Conservation (phyloP, 371 early-diverging fungal species). For the Actinomucor elegans region DNA sequence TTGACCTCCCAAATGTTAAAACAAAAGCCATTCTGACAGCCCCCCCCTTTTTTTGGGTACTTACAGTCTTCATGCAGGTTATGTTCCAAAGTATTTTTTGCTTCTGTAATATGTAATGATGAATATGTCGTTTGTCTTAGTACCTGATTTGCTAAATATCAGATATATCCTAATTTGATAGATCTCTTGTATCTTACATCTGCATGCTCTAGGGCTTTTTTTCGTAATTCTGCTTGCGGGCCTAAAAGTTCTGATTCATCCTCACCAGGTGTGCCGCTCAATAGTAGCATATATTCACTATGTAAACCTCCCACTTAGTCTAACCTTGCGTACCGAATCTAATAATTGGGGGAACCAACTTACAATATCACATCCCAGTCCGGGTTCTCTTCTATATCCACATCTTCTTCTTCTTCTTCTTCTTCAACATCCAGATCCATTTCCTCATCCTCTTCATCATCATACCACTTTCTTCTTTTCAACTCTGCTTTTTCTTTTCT, state of each 20-base stretch:
- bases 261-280: conserved; percentile 20
- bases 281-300: conserved; percentile 37
- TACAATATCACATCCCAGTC: conserved; percentile 19
- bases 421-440: too few relatives aligned
- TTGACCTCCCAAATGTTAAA: too few relatives aligned
- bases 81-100: conserved; percentile 9
- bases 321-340: too few relatives aligned
- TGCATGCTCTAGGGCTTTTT: conserved; percentile 21
- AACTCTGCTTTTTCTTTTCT: neutral
- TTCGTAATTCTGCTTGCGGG: conserved; percentile 26
- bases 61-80: conserved; percentile 5
- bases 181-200: too few relatives aligned
- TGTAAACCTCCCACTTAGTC: too few relatives aligned
- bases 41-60: too few relatives aligned
- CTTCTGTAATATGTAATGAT: neutral
- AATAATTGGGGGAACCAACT: too few relatives aligned
- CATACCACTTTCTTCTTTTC: neutral
- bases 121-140: conserved; percentile 22
- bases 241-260: conserved; percentile 24
- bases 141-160: conserved; percentile 14
- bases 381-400: conserved; percentile 1
- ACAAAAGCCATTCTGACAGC: neutral
- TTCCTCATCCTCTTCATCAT: neutral
- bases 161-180: too few relatives aligned
- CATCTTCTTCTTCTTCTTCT: neutral